Base-by-base conservation (phyloP, 768 basidiomycete species). In the Auriscalpium orientale region DNA sequence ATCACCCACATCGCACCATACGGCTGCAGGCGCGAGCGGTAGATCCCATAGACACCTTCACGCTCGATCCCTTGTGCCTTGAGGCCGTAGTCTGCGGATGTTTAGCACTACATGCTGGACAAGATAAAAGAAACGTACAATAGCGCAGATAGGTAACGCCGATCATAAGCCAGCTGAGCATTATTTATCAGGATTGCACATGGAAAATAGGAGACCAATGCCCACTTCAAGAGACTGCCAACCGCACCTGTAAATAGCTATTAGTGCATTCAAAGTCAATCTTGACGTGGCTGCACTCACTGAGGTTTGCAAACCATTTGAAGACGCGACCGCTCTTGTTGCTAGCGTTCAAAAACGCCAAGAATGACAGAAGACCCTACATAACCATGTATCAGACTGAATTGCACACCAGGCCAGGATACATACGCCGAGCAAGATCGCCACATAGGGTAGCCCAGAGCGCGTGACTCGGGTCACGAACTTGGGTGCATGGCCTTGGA, bases 101-200 rank as follows among this genome's bases (percentile, higher is more conserved):
- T 10, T 18, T 6, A 28, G 13, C 36, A 28, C n/a, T 46, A 2
- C 36, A 13, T 20, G 21, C 35, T 20, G 48, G 28, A 46, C 2
- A 9, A 46, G 21, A 33, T 21, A n/a, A 4, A 44, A 1, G 3
- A n/a, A 46, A 21, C 54, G 6, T 37, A 61, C 60, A 59, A 45
- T 52, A 61, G 20, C 60, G 60, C 46, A 61, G 52, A 56, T 61
- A 61, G 37, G 60, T 59, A 22, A 61, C 33, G 37, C 58, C 58
- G 21, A 61, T 61, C 53, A 56, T 54, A 48, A 59, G 37, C 60
- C 60, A 61, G 43, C 60, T 61, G 46, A 11, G 18, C 53, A 59
- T 8, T 2, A 21, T n/a, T 11, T 16, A 20, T 53, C 18, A 49
- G 56, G 34, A 50, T 16, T 10, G 22, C 8, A 15, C 35, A 49